Evolutionary conservation across 2,329 filamentous ascomycete species (phyloP), one percentile per base, ranked within the genome.

Genomic region (Arthrinium phaeospermum): DNA sequence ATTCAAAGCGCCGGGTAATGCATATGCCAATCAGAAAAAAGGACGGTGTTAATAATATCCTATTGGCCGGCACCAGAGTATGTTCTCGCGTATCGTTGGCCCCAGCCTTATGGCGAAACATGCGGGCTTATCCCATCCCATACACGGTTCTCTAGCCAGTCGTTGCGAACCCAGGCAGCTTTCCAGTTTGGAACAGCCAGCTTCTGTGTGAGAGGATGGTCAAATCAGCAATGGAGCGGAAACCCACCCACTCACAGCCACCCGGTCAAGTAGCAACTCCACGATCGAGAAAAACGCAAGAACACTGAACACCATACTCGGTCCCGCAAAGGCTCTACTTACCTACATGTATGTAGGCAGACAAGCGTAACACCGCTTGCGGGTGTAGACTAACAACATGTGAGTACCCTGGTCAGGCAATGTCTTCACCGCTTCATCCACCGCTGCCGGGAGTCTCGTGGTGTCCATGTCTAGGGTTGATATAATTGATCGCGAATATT

Each of bases 211-310:
- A 64, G 34, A 41, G 57, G 57, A 77, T 74, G 72, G 71, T 69
- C 73, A 71, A 77, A 77, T 78, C 73, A 77, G 73, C 70, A 71
- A 72, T 69, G 30, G 30, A 53, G 22, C 45, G 37, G 37, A 41
- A 68, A 67, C 74, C 73, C 75, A 74, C 45, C 47, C 69, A 57
- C 64, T 64, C 34, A 64, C 57, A 41, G 46, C 57, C 34, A 24
- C 8, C 57, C 57, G 34, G 57, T 64, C 34, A 64, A 64, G 57
- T 41, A 41, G 27, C 57, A 41, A 64, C 34, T 64, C 57, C 57
- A 41, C 57, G 57, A 41, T 64, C 57, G 34, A 64, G 57, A 24
- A 22, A 64, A 64, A 41, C 8, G 34, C 57, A 30, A 24, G 24
- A 57, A 57, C 10, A 37, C 37, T 8, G 10, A 7, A 47, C n/a